Conservation (phyloP, 225 moss, liverwort and hornwort species). For the Ulota crispa region DNA sequence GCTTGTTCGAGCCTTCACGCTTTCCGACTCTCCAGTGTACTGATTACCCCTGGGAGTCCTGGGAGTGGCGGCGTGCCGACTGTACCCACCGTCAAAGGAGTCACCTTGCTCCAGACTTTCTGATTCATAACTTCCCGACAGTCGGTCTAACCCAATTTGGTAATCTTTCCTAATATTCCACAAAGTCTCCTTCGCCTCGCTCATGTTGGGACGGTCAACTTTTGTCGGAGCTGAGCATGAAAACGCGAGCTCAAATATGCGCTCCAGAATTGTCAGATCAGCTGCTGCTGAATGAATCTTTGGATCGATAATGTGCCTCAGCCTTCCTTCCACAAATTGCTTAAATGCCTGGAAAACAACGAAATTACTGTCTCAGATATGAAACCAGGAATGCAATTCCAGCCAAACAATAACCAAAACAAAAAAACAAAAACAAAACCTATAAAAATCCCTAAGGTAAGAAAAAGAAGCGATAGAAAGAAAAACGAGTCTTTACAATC, state of each 20-base stretch:
- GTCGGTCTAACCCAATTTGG: slow-evolving; percentile 47
- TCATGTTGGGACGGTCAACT: slow-evolving; percentile 87
- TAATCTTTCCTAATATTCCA: slow-evolving; percentile 91
- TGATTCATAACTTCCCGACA: slow-evolving; percentile 26
- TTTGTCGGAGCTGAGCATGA: slow-evolving; percentile 96
- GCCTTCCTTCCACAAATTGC: slow-evolving; percentile 81
- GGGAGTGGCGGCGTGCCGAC: slow-evolving; percentile 23
- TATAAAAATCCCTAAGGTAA: not conserved
- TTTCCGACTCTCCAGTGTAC: slow-evolving; percentile 46
- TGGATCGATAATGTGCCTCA: slow-evolving; percentile 79
- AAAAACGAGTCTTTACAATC: not conserved
- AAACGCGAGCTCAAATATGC: slow-evolving; percentile 82
- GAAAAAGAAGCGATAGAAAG: not conserved
- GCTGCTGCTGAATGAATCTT: slow-evolving; percentile 55
- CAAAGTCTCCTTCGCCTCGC: slow-evolving; percentile 73
- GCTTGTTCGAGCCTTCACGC: slow-evolving; percentile 42
- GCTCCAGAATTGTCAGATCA: slow-evolving; percentile 60
- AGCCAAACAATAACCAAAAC: not conserved
- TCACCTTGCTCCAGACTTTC: slow-evolving; percentile 24
- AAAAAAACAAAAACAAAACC: not conserved
- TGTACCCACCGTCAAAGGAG: slow-evolving; percentile 25
- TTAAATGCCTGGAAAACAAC: slow-evolving; percentile 72
- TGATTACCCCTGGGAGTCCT: slow-evolving; percentile 36
- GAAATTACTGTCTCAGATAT: slow-evolving; percentile 9
- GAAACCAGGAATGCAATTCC: not conserved